Evolutionary conservation across 805 yeast genomes (phyloP).

Genomic region (Lipomyces oligophaga): DNA sequence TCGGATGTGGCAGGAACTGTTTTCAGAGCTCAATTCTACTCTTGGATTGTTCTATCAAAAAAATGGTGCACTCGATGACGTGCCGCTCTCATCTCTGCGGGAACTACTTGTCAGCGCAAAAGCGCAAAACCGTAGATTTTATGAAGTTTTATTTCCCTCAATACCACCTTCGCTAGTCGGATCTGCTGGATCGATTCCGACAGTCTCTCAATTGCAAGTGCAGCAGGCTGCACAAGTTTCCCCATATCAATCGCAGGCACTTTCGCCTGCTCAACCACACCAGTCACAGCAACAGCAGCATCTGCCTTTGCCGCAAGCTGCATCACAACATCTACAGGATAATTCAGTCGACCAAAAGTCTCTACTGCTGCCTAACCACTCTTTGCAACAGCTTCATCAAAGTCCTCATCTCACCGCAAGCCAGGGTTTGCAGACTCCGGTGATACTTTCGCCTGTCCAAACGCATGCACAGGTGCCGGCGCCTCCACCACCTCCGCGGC

Average conservation of each 20-base stretch:
- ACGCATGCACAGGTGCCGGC: too few relatives aligned
- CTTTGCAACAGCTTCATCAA: too few relatives aligned
- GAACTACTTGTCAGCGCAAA: constrained; percentile 19
- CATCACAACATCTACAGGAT: too few relatives aligned
- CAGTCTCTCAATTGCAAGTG: neutral
- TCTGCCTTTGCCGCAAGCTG: neutral
- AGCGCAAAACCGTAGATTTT: constrained; percentile 17
- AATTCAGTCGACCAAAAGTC: too few relatives aligned
- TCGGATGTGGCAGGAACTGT: constrained; percentile 21
- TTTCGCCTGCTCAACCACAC: neutral
- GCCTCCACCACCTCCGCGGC: too few relatives aligned
- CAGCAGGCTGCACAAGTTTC: neutral
- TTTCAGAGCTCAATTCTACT: constrained; percentile 14
- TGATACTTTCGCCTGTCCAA: too few relatives aligned
- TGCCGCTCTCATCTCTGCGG: constrained; percentile 18
- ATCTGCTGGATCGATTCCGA: neutral
- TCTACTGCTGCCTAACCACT: too few relatives aligned
- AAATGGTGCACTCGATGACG: constrained; percentile 14
- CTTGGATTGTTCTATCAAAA: constrained; percentile 14
- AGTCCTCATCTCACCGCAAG: too few relatives aligned
- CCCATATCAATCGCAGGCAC: neutral
- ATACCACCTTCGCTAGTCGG: too few relatives aligned
- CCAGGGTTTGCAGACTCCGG: too few relatives aligned
- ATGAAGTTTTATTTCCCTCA: constrained; percentile 11
- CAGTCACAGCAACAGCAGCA: constrained; percentile 1